Evolutionary conservation across 345 rosid genomes (phyloP), one percentile per base, ranked within the genome.

Genomic region (Aethionema arabicum): DNA sequence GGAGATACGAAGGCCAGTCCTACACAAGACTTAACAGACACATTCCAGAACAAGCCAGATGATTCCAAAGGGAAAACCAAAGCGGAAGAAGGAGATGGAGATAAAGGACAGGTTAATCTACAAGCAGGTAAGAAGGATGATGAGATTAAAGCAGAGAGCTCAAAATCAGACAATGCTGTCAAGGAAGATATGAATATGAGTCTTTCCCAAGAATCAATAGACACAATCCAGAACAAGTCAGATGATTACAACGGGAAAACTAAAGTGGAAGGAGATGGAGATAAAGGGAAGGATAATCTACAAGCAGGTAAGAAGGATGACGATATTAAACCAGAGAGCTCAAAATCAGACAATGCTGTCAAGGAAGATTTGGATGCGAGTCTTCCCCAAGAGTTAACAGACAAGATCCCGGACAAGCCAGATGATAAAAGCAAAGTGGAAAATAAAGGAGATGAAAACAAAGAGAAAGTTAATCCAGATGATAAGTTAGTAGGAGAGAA

Each of bases 381-480:
- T 31, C 40, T 43, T 2, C 5, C 50, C 5, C 7, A 0, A 6
- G 50, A 48, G 32, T 12, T 8, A 8, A 12, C 9, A 44, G 32
- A 32, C 6, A 7, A 4, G 8, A 33, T 8, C 33, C 31, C 45
- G 43, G 52, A 51, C 57, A 51, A 63, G 49, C 56, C 37, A 61
- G 58, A 50, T 30, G 49, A 61, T 6, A 37, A 47, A 32, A 46
- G 10, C 45, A 38, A 11, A 61, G 3, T 61, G 55, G 48, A 2
- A 62, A 50, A 30, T 47, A 38, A 49, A 14, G 29, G 7, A 43
- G 51, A 32, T 31, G 27, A 21, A 21, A 21, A 21, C 27, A 36
- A 52, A 11, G 35, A 27, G 7, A 54, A 44, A 10, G 40, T 6
- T 10, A 10, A 10, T 6, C 8, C 8, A 37, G 8, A 10, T 6